A percentile compares a stretch with the other conserved stretches of the same genome.
These are phyloP conservation scores for Boletus rufocinnamomeus DNA, from an alignment of 768 basidiomycete species.

Conservation along the genomic window DNA sequence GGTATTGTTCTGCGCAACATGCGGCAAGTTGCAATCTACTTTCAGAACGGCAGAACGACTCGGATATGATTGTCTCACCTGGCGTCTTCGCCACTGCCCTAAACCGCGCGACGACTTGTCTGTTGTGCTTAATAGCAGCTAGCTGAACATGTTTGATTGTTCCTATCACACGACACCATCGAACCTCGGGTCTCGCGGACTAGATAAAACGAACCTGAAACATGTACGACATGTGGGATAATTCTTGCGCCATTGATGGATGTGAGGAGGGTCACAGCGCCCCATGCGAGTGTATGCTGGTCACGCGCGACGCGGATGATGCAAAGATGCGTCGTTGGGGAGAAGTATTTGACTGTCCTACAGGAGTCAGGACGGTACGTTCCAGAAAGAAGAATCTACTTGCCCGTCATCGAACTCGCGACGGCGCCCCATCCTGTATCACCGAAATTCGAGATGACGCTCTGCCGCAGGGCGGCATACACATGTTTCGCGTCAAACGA, in stretches of 20 bases:
- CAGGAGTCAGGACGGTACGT: neutral
- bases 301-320: constrained; percentile 86
- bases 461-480: constrained; percentile 68
- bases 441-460: constrained; percentile 72
- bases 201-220: constrained; percentile 61
- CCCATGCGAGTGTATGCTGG: constrained; percentile 80
- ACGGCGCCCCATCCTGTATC: constrained; percentile 87
- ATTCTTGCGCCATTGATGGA: constrained; percentile 56
- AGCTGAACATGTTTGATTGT: constrained; percentile 86
- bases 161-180: constrained; percentile 45
- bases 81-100: constrained; percentile 53
- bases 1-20: constrained; percentile 46
- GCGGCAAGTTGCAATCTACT: neutral
- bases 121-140: constrained; percentile 73
- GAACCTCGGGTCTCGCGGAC: neutral
- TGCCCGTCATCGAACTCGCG: constrained; percentile 68
- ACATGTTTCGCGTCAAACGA: constrained; percentile 63
- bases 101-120: constrained; percentile 68
- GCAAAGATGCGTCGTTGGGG: constrained; percentile 77
- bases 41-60: neutral
- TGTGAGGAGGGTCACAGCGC: constrained; percentile 69
- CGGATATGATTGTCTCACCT: constrained; percentile 38
- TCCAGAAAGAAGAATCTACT: constrained; percentile 18
- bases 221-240: constrained; percentile 77
- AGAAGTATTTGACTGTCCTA: constrained; percentile 80